These are phyloP conservation scores for Penicillium freii DNA, from an alignment of 2,329 filamentous ascomycete genomes.

Conservation along the genomic window DNA sequence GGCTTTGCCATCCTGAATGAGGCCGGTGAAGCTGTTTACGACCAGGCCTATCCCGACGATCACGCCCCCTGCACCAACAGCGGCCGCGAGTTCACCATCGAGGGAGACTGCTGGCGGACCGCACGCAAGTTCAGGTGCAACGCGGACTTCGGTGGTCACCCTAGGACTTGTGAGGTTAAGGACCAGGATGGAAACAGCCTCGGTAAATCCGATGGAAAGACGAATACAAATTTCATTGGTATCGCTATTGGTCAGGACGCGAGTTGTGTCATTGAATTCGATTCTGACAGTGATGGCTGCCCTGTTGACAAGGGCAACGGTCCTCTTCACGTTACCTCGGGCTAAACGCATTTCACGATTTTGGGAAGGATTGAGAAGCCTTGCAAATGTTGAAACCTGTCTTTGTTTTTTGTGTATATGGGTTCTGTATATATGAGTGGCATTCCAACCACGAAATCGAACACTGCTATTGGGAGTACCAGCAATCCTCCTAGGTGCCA, in stretches of 20 bases:
- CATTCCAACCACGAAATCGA: no score
- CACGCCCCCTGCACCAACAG: slow-evolving; percentile 13
- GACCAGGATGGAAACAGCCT: slow-evolving; percentile 14
- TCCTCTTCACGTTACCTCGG: slow-evolving; percentile 14
- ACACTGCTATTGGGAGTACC: no score
- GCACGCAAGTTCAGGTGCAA: slow-evolving; percentile 15
- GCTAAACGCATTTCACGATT: background rate
- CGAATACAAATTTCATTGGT: slow-evolving; percentile 14
- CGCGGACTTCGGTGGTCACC: slow-evolving; percentile 14
- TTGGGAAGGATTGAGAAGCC: background rate
- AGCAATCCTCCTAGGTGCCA: background rate
- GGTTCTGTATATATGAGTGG: no score
- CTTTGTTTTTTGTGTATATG: background rate
- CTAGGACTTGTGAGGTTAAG: slow-evolving; percentile 15
- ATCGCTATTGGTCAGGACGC: slow-evolving; percentile 16
- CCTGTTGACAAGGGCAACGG: slow-evolving; percentile 17
- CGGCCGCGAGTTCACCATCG: slow-evolving; percentile 17
- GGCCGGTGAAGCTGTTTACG: slow-evolving; percentile 13
- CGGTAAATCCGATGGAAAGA: slow-evolving; percentile 10
- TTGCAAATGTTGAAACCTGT: background rate
- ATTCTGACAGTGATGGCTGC: slow-evolving; percentile 15
- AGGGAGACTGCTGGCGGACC: slow-evolving; percentile 16
- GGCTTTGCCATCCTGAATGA: slow-evolving; percentile 18
- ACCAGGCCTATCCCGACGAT: slow-evolving; percentile 11
- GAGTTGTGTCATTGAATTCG: slow-evolving; percentile 16